These are phyloP conservation scores for Nemania serpens DNA, from an alignment of 2,329 filamentous ascomycete genomes.

Conservation along the genomic window DNA sequence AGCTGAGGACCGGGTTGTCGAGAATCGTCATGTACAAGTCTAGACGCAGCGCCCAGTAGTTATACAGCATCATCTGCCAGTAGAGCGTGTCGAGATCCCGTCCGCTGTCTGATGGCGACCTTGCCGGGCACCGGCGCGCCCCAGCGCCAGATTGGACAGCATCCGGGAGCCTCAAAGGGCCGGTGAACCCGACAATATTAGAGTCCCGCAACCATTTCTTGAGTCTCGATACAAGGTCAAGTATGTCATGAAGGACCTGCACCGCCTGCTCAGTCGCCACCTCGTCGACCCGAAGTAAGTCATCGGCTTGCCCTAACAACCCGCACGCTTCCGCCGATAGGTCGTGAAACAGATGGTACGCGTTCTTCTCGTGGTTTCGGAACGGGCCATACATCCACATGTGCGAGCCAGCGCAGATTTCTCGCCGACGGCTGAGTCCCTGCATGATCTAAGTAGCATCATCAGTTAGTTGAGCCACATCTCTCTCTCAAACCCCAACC, in stretches of 20 bases:
- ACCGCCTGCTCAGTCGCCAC: not conserved
- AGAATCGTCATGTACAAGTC: conserved; percentile 30
- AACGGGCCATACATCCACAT: conserved; percentile 28
- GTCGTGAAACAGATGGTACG: conserved; percentile 30
- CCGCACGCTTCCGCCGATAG: conserved; percentile 25
- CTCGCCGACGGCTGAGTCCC: conserved; percentile 23
- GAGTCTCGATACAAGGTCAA: conserved; percentile 21
- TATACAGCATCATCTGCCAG: conserved; percentile 26
- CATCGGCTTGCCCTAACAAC: conserved; percentile 25
- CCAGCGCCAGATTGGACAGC: conserved; percentile 11
- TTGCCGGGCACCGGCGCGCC: conserved; percentile 28
- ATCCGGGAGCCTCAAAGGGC: conserved; percentile 14
- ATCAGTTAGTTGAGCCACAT: too few species aligned
- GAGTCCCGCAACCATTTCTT: conserved; percentile 16
- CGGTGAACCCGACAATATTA: conserved; percentile 9
- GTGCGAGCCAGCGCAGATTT: conserved; percentile 24
- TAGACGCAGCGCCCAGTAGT: conserved; percentile 28
- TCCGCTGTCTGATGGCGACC: not conserved
- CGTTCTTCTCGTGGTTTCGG: conserved; percentile 21
- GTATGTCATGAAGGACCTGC: conserved; percentile 11
- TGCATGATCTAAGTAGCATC: conserved; percentile 23
- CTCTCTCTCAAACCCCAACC: too few species aligned
- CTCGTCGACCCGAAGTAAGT: not conserved
- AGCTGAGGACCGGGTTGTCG: conserved; percentile 19
- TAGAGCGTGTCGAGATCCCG: conserved; percentile 27